phyloP scores from a whole-genome alignment of 805 yeast species.

The Wickerhamomyces mucosus region DNA sequence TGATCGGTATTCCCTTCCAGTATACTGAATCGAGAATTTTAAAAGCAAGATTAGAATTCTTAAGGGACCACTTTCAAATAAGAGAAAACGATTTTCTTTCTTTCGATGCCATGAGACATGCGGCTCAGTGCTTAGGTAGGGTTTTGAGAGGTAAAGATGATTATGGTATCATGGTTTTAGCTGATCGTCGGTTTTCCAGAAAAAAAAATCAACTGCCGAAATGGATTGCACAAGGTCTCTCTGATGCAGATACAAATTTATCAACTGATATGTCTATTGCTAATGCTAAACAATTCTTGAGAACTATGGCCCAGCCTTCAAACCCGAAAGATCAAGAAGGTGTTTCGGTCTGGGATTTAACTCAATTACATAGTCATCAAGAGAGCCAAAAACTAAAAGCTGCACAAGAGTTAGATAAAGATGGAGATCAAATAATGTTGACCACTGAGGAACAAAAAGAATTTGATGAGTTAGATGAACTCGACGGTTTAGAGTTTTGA shows the following conservation, averaged over 20 bases:
- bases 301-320: constrained; percentile 91
- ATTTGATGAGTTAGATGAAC: constrained; percentile 9
- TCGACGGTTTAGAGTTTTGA: not conserved
- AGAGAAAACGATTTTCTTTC: constrained; percentile 91
- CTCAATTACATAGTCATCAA: constrained; percentile 55
- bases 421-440: constrained; percentile 20
- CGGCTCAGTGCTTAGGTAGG: constrained; percentile 97
- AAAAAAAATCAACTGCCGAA: constrained; percentile 86
- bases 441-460: constrained; percentile 20
- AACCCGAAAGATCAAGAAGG: constrained; percentile 89
- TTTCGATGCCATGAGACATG: constrained; percentile 99
- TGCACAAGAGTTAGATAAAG: constrained; percentile 13
- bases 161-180: constrained; percentile 96
- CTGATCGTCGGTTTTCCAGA: constrained; percentile 84
- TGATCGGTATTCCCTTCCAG: constrained; percentile 99
- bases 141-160: constrained; percentile 97
- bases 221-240: constrained; percentile 92
- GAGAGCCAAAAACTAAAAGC: constrained; percentile 30
- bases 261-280: constrained; percentile 98
- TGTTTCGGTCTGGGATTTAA: constrained; percentile 83
- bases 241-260: constrained; percentile 84
- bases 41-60: constrained; percentile 88
- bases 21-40: constrained; percentile 94
- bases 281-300: constrained; percentile 81
- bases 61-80: constrained; percentile 87